Conservation (phyloP, 768 basidiomycete species). For the Xerocomellus amylosporus region DNA sequence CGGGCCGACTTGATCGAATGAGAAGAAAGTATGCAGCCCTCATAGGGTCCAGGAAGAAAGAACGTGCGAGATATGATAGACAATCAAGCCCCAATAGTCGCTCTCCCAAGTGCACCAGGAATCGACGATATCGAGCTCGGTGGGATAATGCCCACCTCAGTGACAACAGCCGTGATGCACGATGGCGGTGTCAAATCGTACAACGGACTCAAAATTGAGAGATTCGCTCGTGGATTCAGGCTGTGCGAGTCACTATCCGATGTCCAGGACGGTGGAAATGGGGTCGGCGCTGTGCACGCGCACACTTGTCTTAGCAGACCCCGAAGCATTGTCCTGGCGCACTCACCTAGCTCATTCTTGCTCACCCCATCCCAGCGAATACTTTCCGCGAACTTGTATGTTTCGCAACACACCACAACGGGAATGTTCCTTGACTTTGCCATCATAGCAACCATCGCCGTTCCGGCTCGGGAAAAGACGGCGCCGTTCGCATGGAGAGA, state of each 20-base stretch:
- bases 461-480: slow-evolving; percentile 91
- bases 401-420: slow-evolving; percentile 96
- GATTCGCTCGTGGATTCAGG: slow-evolving; percentile 38
- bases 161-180: slow-evolving; percentile 93
- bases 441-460: slow-evolving; percentile 96
- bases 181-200: slow-evolving; percentile 94
- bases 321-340: neutral
- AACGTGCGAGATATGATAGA: slow-evolving; percentile 2
- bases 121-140: slow-evolving; percentile 88
- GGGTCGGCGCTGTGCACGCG: slow-evolving; percentile 26
- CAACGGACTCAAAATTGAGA: slow-evolving; percentile 81
- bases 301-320: slow-evolving; percentile 1
- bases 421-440: slow-evolving; percentile 77
- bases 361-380: slow-evolving; percentile 93
- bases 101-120: slow-evolving; percentile 56
- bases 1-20: too few species aligned
- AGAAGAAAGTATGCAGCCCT: too few species aligned
- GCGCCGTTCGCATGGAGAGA: slow-evolving; percentile 94
- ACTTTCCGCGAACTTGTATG: slow-evolving; percentile 95
- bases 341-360: slow-evolving; percentile 90
- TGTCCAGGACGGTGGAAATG: slow-evolving; percentile 20
- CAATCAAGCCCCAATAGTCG: slow-evolving; percentile 24
- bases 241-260: slow-evolving; percentile 5
- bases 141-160: slow-evolving; percentile 94
- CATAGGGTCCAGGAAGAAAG: too few species aligned